Evolutionary conservation across 345 rosid species (phyloP), one percentile per base, ranked within the genome.

Genomic region (Citrus sinensis): DNA sequence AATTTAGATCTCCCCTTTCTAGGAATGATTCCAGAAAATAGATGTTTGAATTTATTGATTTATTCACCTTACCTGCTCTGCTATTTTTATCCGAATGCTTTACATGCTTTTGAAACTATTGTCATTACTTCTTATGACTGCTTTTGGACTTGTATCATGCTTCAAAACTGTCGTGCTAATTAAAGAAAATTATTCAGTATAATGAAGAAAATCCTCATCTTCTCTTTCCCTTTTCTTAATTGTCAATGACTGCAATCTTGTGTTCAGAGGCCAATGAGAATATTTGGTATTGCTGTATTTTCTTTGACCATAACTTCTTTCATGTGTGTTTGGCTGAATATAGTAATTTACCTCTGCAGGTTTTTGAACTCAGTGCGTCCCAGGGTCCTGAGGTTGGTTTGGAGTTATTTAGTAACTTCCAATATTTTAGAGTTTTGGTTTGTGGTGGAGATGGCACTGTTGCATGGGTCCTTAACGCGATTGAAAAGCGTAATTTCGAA

Each of bases 401-500:
- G 78, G 87, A 91, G 75, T 77, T 93, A 78, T 93, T 84, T 84
- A 87, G 90, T 76, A 83, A 81, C 70, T 86, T 89, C 55, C 91
- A 86, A 35, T 89, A 91, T 78, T 93, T 91, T 67, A 88, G 92
- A 81, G 89, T 91, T 82, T 86, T 93, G 84, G 94, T 89, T 22
- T 91, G 97, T 76, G 97, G 97, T 59, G 97, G 97, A 71, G 97
- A 93, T 86, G 97, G 97, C 51, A 91, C 97, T 35, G 95, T 91
- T 87, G 90, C 90, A 61, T 93, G 97, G 97, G 92, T 93, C 76
- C 89, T 93, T 67, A 91, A 89, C 79, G 90, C 88, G 25, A 90
- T 93, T 77, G 97, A 93, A 84, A 90, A 78, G 80, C 91, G 82
- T 61, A 90, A 90, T 83, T 90, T 90, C 1, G 92, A 88, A 66